phyloP scores from a whole-genome alignment of 2,329 filamentous ascomycete species.

The Knufia fluminis region DNA sequence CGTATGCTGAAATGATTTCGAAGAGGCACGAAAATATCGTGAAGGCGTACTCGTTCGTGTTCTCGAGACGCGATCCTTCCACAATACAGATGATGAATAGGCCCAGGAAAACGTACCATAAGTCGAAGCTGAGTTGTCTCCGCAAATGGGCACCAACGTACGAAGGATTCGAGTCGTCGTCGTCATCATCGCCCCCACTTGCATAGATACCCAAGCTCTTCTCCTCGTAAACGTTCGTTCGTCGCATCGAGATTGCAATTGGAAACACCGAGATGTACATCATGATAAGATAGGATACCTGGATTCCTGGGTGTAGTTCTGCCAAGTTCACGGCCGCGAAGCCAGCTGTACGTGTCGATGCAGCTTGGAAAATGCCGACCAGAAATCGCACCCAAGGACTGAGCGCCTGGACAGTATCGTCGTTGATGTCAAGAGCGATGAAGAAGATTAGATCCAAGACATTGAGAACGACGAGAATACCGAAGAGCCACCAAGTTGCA shows the following conservation, averaged over 20 bases:
- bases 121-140: conserved; percentile 86
- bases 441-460: conserved; percentile 81
- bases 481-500: conserved; percentile 94
- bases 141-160: conserved; percentile 90
- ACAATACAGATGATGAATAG: conserved; percentile 87
- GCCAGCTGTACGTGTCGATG: conserved; percentile 80
- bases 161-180: conserved; percentile 55
- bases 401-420: conserved; percentile 56
- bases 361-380: conserved; percentile 82
- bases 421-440: conserved; percentile 79
- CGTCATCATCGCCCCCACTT: conserved; percentile 50
- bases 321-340: conserved; percentile 74
- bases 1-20: conserved; percentile 83
- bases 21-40: conserved; percentile 65
- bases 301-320: conserved; percentile 75
- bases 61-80: conserved; percentile 64
- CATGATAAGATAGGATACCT: conserved; percentile 56
- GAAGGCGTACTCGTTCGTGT: conserved; percentile 49
- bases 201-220: conserved; percentile 56
- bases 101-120: conserved; percentile 94
- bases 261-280: conserved; percentile 58
- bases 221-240: conserved; percentile 54
- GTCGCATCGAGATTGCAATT: conserved; percentile 52
- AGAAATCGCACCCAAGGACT: conserved; percentile 68
- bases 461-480: conserved; percentile 73